Evolutionary conservation across 352 stramenopile species (phyloP), one percentile per base, ranked within the genome.

Genomic region (Phytophthora hibernalis): DNA sequence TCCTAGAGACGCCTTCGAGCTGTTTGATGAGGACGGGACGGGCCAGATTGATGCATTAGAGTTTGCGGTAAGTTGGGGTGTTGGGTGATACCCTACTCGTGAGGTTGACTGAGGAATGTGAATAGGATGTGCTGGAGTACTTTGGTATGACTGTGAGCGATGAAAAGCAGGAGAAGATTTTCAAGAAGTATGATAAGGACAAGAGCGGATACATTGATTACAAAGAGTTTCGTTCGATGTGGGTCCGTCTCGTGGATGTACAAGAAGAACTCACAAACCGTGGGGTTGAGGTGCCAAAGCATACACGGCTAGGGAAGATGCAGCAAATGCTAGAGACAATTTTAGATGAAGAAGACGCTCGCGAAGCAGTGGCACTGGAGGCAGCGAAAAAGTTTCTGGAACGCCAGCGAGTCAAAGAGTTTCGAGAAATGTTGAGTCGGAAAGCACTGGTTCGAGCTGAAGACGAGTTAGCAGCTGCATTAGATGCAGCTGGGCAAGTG

Each of bases 171-270:
- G 95, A 98, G 55, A 70, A 85, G 21, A 74, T 98, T 11, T 98
- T 98, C 67, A 84, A 80, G 28, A 96, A 98, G 50, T 98, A 97
- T 70, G 95, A 98, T 76, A 94, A 89, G 42, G 88, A 98, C 68
- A 91, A 89, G 38, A 95, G 84, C 37, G 93, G 92, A 1, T 90
- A 79, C 54, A 98, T 98, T 53, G 91, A 98, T 54, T 98, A 98
- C 72, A 80, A 82, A 13, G 93, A 98, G 65, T 99, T 99, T 67
- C 93, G 94, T 12, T 82, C 91, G 40, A 97, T 98, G 65, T 98
- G 90, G 90, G 60, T 98, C 11, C 76, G 80, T 1, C 70, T 97
- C 7, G 65, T 81, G 7, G 89, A 98, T 63, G 77, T 96, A 3
- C 73, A 83, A 1, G 83, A 96, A 16, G 90, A 96, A 44, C 82